These are phyloP conservation scores for Fusarium sp. DNA, from an alignment of 2,329 filamentous ascomycete species.

Conservation along the genomic window DNA sequence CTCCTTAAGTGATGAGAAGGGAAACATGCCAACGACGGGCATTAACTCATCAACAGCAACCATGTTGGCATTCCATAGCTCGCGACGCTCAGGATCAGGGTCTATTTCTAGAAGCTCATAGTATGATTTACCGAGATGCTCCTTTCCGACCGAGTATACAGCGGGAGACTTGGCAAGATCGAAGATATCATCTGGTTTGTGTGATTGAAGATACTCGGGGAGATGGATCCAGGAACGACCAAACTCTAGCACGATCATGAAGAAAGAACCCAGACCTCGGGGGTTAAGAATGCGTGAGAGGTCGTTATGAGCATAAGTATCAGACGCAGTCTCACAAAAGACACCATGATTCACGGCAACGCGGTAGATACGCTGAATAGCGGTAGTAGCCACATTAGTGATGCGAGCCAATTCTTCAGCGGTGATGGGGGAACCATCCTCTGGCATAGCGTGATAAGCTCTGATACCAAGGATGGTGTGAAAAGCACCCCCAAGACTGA, in stretches of 20 bases:
- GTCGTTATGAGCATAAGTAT: constrained; percentile 53
- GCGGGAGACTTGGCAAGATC: constrained; percentile 52
- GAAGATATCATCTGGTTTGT: constrained; percentile 51
- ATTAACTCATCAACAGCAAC: constrained; percentile 51
- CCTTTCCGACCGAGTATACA: constrained; percentile 50
- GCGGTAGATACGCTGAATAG: constrained; percentile 52
- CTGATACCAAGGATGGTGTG: constrained; percentile 48
- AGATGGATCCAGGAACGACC: constrained; percentile 45
- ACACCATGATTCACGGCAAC: constrained; percentile 50
- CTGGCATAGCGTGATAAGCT: constrained; percentile 48
- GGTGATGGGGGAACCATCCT: constrained; percentile 41
- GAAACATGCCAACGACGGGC: constrained; percentile 55
- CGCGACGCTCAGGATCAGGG: constrained; percentile 47
- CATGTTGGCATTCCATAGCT: constrained; percentile 53
- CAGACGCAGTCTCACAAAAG: constrained; percentile 47
- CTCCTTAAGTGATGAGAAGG: constrained; percentile 49
- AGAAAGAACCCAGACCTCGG: constrained; percentile 49
- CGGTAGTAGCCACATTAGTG: constrained; percentile 50
- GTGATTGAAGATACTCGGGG: constrained; percentile 51
- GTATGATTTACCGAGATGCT: constrained; percentile 52
- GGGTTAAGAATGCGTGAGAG: constrained; percentile 50
- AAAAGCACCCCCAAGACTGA: constrained; percentile 45
- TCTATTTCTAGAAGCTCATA: constrained; percentile 53
- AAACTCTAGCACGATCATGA: constrained; percentile 52
- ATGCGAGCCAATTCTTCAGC: constrained; percentile 40